phyloP scores from a whole-genome alignment of 345 rosid genomes.

The Eucalyptus curtisii region DNA sequence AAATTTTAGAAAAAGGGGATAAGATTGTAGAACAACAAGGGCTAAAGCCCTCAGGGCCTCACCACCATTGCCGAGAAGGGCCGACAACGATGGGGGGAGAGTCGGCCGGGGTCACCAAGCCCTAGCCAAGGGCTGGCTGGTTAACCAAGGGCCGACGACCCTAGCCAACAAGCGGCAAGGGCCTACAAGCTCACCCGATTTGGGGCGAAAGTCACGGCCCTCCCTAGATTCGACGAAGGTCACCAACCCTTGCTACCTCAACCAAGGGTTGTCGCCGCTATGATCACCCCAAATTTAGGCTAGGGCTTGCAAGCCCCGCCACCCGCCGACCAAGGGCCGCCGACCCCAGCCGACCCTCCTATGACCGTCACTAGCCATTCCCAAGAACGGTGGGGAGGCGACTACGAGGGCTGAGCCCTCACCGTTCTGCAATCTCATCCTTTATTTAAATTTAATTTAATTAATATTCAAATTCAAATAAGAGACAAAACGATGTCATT shows the following conservation, averaged over 20 bases:
- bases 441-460: no score
- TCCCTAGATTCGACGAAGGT: accelerated
- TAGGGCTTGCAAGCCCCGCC: no score
- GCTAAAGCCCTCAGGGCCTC: accelerated
- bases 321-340: accelerated
- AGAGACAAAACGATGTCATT: no score
- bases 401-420: accelerated
- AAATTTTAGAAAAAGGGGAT: no score
- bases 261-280: accelerated
- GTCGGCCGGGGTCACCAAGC: accelerated
- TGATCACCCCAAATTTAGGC: accelerated
- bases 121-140: accelerated
- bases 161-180: accelerated
- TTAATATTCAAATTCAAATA: no score
- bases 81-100: accelerated
- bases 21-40: accelerated
- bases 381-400: accelerated
- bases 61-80: accelerated
- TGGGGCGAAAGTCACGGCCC: accelerated
- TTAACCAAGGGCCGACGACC: accelerated
- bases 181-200: no score
- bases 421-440: no score
- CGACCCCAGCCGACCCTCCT: accelerated
- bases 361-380: accelerated
- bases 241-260: no score